These are phyloP conservation scores for Rhodocollybia butyracea DNA, from an alignment of 768 basidiomycete species.

Conservation along the genomic window DNA sequence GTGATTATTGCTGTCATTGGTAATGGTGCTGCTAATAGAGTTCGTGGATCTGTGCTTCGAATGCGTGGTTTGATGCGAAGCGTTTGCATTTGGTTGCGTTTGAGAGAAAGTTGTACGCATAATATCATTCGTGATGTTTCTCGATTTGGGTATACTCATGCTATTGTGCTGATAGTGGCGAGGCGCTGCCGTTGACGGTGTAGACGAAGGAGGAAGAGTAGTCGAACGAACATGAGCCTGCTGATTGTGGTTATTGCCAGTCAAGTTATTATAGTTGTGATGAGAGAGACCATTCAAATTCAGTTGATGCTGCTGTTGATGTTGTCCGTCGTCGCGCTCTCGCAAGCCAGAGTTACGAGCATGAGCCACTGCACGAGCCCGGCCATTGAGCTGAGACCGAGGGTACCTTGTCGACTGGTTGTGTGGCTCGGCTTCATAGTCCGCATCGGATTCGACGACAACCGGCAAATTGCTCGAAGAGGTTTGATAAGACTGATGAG, in stretches of 20 bases:
- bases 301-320: not conserved
- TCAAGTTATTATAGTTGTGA: slow-evolving; percentile 11
- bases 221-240: slow-evolving; percentile 42
- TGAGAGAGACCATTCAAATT: slow-evolving; percentile 2
- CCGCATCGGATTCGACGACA: slow-evolving; percentile 3
- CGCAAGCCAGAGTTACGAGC: not conserved
- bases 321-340: not conserved
- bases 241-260: slow-evolving; percentile 20
- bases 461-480: not conserved
- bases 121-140: slow-evolving; percentile 30
- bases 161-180: slow-evolving; percentile 48
- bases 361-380: not conserved
- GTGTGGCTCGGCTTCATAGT: not conserved
- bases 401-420: slow-evolving; percentile 1
- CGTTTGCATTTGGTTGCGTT: slow-evolving; percentile 12
- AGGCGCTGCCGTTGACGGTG: slow-evolving; percentile 18
- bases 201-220: slow-evolving; percentile 40
- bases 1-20: slow-evolving; percentile 12
- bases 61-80: slow-evolving; percentile 17
- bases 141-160: slow-evolving; percentile 39
- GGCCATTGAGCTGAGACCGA: slow-evolving; percentile 8
- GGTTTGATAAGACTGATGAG: slow-evolving; percentile 1
- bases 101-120: slow-evolving; percentile 10
- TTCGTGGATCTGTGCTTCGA: slow-evolving; percentile 21
- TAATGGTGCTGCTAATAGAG: slow-evolving; percentile 20